Percentiles rank a stretch among this genome's conserved stretches.
Conservation (phyloP, 805 yeast species). For the Debaryomyces hansenii region DNA sequence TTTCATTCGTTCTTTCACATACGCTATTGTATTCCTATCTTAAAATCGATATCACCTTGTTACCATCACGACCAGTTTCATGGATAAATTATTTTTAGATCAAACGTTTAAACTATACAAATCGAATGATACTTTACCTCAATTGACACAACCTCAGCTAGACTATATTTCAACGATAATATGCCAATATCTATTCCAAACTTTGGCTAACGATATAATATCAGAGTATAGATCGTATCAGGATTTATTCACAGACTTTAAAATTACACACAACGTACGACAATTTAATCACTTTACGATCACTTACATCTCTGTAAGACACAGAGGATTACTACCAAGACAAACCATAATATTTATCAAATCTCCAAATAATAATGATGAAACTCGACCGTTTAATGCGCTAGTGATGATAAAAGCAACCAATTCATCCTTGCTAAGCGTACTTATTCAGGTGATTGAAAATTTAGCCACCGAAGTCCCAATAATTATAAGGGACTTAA, state of each 20-base stretch:
- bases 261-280: slow-evolving; percentile 4
- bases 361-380: neutral
- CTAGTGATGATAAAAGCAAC: slow-evolving; percentile 8
- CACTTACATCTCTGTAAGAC: neutral
- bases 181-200: neutral
- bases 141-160: slow-evolving; percentile 6
- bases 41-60: too few species aligned
- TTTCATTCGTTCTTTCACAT: too few species aligned
- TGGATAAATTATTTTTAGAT: slow-evolving; percentile 10
- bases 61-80: neutral
- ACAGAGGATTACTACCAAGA: slow-evolving; percentile 5
- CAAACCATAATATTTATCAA: slow-evolving; percentile 12
- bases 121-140: slow-evolving; percentile 10
- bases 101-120: slow-evolving; percentile 18
- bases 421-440: slow-evolving; percentile 1
- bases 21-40: too few species aligned
- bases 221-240: slow-evolving; percentile 8
- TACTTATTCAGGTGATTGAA: slow-evolving; percentile 5
- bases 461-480: slow-evolving; percentile 7
- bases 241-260: slow-evolving; percentile 11
- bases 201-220: slow-evolving; percentile 5
- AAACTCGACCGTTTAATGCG: slow-evolving; percentile 7
- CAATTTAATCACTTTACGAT: neutral
- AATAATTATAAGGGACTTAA: slow-evolving; percentile 7
- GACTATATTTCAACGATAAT: slow-evolving; percentile 3